Evolutionary conservation across 371 early-diverging fungal genomes (phyloP), one percentile per base, ranked within the genome.

Genomic region (Basidiobolus meristosporus): DNA sequence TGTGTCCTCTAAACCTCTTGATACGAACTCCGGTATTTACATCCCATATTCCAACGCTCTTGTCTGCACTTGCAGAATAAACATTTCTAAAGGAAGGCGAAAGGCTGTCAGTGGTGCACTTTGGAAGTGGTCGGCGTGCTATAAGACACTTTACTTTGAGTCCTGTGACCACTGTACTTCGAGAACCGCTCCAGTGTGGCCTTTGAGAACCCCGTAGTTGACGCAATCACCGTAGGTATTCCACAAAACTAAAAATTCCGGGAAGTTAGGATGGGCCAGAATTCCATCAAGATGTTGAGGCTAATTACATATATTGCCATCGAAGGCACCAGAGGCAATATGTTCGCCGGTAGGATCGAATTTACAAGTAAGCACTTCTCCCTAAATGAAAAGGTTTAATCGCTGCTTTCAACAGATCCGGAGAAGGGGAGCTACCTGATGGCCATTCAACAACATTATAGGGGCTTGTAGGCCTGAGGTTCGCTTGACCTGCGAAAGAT

Each of bases 131-230:
- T n/a, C n/a, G n/a, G n/a, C n/a, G n/a, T n/a, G n/a, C n/a, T n/a
- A n/a, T n/a, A n/a, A n/a, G n/a, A n/a, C n/a, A n/a, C n/a, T 5
- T 35, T 63, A 76, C 77, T 59, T 74, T 19, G 68, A 69, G 51
- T 90, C 85, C 17, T 77, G 58, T 38, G 87, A 82, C 95, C 92
- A 96, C 43, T 83, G 79, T 14, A 90, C 50, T 53, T 92, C 88
- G 54, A 88, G 48, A 11, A 96, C 60, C 1, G 87, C 71, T 26
- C 86, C 84, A 29, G 60, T 65, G 46, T 93, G 93, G 5, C 91
- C 91, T 40, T 75, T 73, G 41, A 92, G 56, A 15, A 82, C 58
- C 4, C 80, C 80, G 54, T 84, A 89, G 57, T 92, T 93, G 39
- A 58, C 52, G 50, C 86, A 78, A 28, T 89, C 90, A 9, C 89